Base-by-base conservation (phyloP, 2,329 filamentous ascomycete species). In the Myriosclerotinia curreyana region DNA sequence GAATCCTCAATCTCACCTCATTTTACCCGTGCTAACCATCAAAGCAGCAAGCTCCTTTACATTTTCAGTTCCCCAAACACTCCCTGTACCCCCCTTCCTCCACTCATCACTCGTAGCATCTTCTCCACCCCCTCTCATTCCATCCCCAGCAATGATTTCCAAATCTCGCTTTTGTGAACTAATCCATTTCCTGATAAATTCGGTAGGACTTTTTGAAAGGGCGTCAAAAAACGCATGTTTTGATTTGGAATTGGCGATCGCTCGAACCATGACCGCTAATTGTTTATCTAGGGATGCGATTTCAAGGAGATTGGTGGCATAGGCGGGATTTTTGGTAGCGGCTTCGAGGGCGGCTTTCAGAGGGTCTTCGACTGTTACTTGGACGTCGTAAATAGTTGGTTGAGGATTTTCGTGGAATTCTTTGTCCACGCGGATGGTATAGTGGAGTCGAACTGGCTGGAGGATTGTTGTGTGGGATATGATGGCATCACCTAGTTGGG, bases 401-500 rank as follows among this genome's bases (percentile, higher is more conserved):
- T 85, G 81, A 5, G 91, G 88, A 64, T 86, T 79, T 69, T 86
- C 86, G 74, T 94, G 88, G 73, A 93, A 94, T 11, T 88, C 86
- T 72, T 91, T 83, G 75, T 99, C 95, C 49, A 97, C 90, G 65
- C 94, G 91, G 74, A 99, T 95, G 11, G 93, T 99, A 79, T 97
- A 99, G 28, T 87, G 83, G 42, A 99, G 84, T 72, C 89, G 87
- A 73, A 97, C 84, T 0, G 95, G 92, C 7, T 91, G 86, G 1
- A 97, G 83, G 3, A 91, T 86, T 38, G 83, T 86, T 64, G 97
- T 85, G 76, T 98, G 92, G 12, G 84, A 83, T 60, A 88, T 85
- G 67, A 96, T 87, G 70, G 90, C 89, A 60, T 94, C 90, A 54
- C 90, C 87, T 62, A 98, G 85, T 74, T 90, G 85, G 15, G 95